phyloP scores from a whole-genome alignment of 148 eudicot genomes.

The Nepenthes mirabilis region DNA sequence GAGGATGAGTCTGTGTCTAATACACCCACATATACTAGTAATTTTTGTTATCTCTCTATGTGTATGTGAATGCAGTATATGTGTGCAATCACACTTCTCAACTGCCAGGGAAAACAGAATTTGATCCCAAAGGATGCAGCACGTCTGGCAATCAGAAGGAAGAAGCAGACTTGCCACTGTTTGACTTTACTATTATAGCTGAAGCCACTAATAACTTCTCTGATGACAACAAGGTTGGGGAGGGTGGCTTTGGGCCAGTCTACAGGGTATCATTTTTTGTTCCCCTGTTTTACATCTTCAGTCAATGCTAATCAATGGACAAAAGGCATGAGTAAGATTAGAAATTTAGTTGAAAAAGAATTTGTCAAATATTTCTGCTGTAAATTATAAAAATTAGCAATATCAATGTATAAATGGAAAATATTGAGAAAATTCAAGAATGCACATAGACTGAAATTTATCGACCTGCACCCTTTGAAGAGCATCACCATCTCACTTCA shows the following conservation, averaged over 20 bases:
- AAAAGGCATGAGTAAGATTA: too few species aligned
- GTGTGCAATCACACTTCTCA: background rate
- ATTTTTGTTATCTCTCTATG: background rate
- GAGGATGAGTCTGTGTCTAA: too few species aligned
- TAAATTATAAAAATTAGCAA: too few species aligned
- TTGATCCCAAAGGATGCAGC: too few species aligned
- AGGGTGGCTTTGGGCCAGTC: constrained; percentile 19
- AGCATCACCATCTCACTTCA: too few species aligned
- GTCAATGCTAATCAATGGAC: background rate
- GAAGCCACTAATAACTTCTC: constrained; percentile 9
- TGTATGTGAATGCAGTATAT: too few species aligned
- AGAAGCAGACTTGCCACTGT: constrained; percentile 1
- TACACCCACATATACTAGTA: background rate
- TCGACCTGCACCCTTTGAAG: background rate
- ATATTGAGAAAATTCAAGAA: background rate
- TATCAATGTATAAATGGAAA: too few species aligned
- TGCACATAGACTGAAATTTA: background rate
- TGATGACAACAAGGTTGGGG: constrained; percentile 8
- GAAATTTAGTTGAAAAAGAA: too few species aligned
- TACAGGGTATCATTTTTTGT: constrained; percentile 12
- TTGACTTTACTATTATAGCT: constrained; percentile 2
- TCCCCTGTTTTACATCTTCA: background rate
- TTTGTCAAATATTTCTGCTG: too few species aligned
- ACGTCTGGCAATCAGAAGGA: background rate
- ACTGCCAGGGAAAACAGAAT: too few species aligned